Percentiles rank a stretch among this genome's conserved stretches.
These are phyloP conservation scores for Mytilinidion resinicola DNA, from an alignment of 495 filamentous ascomycete genomes.

Conservation along the genomic window DNA sequence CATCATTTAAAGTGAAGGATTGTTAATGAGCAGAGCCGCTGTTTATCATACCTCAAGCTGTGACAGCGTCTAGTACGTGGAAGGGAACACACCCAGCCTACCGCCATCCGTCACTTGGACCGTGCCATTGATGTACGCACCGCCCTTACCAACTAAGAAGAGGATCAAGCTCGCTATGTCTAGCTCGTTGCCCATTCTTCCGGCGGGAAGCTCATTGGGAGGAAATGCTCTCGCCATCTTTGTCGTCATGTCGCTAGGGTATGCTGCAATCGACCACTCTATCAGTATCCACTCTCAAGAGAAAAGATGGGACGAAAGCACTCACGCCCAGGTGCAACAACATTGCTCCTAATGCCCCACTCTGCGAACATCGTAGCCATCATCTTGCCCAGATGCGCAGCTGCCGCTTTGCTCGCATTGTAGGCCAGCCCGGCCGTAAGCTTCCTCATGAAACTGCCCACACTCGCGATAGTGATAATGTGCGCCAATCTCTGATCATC, in stretches of 20 bases:
- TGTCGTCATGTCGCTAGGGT: constrained; percentile 57
- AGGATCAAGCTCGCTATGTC: constrained; percentile 60
- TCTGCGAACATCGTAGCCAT: constrained; percentile 30
- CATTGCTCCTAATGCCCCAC: constrained; percentile 34
- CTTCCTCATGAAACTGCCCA: constrained; percentile 31
- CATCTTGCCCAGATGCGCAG: constrained; percentile 35
- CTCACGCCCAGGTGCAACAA: constrained; percentile 22
- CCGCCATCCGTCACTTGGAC: constrained; percentile 56
- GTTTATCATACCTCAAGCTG: too few relatives aligned
- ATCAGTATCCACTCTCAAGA: too few relatives aligned
- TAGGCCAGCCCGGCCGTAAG: constrained; percentile 33
- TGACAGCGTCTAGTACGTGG: constrained; percentile 37
- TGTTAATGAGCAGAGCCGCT: too few relatives aligned
- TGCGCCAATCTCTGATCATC: constrained; percentile 30
- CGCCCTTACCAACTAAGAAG: constrained; percentile 56
- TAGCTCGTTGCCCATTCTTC: constrained; percentile 46
- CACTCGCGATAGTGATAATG: constrained; percentile 33
- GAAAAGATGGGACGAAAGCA: background rate
- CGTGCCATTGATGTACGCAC: constrained; percentile 54
- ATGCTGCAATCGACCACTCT: constrained; percentile 39
- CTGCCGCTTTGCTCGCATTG: constrained; percentile 30
- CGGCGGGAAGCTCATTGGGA: constrained; percentile 45
- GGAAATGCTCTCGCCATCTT: constrained; percentile 40
- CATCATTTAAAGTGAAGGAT: too few relatives aligned
- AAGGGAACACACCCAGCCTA: constrained; percentile 43